Evolutionary conservation across 768 basidiomycete genomes (phyloP), one percentile per base, ranked within the genome.

Genomic region (Pleurotus salmoneostramineus): DNA sequence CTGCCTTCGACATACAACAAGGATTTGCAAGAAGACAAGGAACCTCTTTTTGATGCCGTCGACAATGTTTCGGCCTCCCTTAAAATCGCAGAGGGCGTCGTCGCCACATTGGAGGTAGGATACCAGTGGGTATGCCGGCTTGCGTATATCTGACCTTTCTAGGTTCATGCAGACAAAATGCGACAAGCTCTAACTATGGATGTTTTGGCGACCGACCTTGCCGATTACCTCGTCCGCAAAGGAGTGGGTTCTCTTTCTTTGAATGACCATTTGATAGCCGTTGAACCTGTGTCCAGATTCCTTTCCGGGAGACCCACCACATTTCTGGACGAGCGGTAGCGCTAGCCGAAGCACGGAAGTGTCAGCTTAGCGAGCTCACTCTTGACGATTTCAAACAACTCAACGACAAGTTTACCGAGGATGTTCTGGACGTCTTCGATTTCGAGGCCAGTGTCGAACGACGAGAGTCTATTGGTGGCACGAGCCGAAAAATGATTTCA

Each of bases 1-100:
- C 76, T 98, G 46, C 97, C 97, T 11, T 97, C 96, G 15, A 99
- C 97, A 6, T 99, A 99, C 76, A 98, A 99, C 80, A 99, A 99
- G 72, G 97, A 99, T 74, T 77, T 99, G 46, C 97, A 98, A 71
- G 97, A 99, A 71, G 94, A 96, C 72, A 98, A 99, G 72, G 97
- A 99, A 67, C 95, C 97, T 2, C 74, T 99, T 56, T 98, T 98
- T 62, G 97, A 99, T 67, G 77, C 89, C 7, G 90, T 96, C 11
- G 93, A 95, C 67, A 98, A 91, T 40, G 71, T 97, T 43, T 85
- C 87, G 12, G 92, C 93, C 15, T 95, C 88, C 33, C 79, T 98
- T 64, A 84, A 88, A 68, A 98, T 99, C 63, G 87, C 95, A 1
- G 93, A 97, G 70, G 97, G 97, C 21, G 96, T 98, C 48, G 79